A percentile compares a stretch with the other conserved stretches of the same genome.
These are phyloP conservation scores for Glycine tomentella DNA, from an alignment of 306 rosid species.

Conservation along the genomic window DNA sequence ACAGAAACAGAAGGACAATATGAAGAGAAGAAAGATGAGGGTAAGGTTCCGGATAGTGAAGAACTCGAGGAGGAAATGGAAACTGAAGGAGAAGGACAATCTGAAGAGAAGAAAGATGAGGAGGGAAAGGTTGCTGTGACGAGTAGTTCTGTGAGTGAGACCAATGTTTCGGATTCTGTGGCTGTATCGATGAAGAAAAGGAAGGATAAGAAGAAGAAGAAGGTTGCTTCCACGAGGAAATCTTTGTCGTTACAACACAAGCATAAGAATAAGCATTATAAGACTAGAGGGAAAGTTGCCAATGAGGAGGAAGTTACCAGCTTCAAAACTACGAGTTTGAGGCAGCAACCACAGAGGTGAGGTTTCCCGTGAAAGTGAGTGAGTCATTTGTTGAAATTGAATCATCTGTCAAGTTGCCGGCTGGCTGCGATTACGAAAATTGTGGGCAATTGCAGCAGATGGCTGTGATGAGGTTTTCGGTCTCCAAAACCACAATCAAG, in stretches of 20 bases:
- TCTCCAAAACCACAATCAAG: too few relatives aligned
- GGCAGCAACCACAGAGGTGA: not conserved
- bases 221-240: not conserved
- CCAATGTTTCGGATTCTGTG: constrained; percentile 28
- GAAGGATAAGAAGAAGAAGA: too few relatives aligned
- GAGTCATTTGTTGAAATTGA: too few relatives aligned
- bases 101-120: not conserved
- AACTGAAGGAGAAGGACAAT: too few relatives aligned
- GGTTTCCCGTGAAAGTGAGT: not conserved
- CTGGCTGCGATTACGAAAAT: too few relatives aligned
- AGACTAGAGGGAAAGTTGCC: not conserved
- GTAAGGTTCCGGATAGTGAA: too few relatives aligned
- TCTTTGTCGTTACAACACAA: not conserved
- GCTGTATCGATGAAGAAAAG: constrained; percentile 32
- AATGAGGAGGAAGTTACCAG: constrained; percentile 49
- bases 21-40: not conserved
- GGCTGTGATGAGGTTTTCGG: too few relatives aligned
- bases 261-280: not conserved
- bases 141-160: constrained; percentile 50
- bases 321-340: constrained; percentile 3
- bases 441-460: too few relatives aligned
- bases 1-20: too few relatives aligned
- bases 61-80: too few relatives aligned
- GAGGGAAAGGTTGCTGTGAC: constrained; percentile 24
- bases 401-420: too few relatives aligned